Evolutionary conservation across 176 grass and related monocot species (phyloP), one percentile per base, ranked within the genome.

Genomic region (Oryza coarctata): DNA sequence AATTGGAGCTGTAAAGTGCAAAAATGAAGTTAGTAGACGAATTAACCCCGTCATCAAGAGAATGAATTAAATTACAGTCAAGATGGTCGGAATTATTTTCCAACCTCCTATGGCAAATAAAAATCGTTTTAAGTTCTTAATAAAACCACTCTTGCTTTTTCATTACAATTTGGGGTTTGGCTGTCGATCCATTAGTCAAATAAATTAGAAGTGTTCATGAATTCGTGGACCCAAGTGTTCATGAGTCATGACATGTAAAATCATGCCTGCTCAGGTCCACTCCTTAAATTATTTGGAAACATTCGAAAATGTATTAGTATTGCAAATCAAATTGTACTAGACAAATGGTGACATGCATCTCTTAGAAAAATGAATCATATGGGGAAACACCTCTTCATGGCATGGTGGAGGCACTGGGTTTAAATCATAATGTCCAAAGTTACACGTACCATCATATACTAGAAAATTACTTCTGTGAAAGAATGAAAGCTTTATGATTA

Each of bases 1-100:
- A 23, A 23, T 70, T 83, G 62, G 23, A 68, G 31, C 60, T 6
- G n/a, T 78, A 55, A n/a, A 69, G 57, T 72, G 76, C 13, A 35
- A 58, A 49, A 86, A 86, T 65, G 41, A 44, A 82, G 78, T 73
- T 86, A 72, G 33, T 0, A 58, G n/a, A 72, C 47, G 12, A 36
- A 71, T 72, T 81, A 77, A 66, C 23, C n/a, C 44, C 44, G 28
- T 67, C 36, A 6, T 58, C 28, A 18, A 40, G 1, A 76, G 68
- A 71, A 22, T 12, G 61, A 72, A 27, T 28, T 70, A 80, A n/a
- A 7, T 20, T 70, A 10, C 35, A 47, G 52, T 43, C 26, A 76
- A 71, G 26, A 4, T n/a, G 34, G 20, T 29, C 58, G 13, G 27
- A 28, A 2, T 25, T 36, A 22, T 82, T 36, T 39, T 2, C 12